Base-by-base conservation (phyloP, 805 yeast species). In the Teunomyces lycoperdinae region DNA sequence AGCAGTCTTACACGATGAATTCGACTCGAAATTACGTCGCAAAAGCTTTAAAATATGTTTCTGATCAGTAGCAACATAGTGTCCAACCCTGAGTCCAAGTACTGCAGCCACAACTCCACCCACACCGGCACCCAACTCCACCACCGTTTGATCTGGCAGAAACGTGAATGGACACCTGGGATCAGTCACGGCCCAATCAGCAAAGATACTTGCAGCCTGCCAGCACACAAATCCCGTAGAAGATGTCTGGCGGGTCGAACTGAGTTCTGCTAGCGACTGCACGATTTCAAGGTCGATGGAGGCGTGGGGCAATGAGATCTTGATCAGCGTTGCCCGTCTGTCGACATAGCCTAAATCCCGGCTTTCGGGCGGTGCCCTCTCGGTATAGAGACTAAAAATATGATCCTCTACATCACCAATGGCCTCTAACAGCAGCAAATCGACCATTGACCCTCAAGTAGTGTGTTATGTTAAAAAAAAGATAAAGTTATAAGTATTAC, bases 151-250 rank as follows among this genome's bases (percentile, higher is more conserved):
- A 14, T 40, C 29, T 11, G 20, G 13, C 28, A 29, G n/a, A 14
- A 38, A 38, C 38, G 44, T 31, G 16, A 72, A 56, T 1, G 74
- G 74, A 39, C 69, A 62, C 27, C 44, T 45, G 0, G 42, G 39
- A 16, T 55, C 58, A 17, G 61, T 54, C n/a, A 73, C 17, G 2
- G 82, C 42, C 89, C 89, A 84, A 38, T 80, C 76, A 1, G 73
- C 72, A 34, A 84, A 65, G 2, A 68, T 57, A 2, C 74, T 70
- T 1, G 82, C 70, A 1, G 80, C 67, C 36, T 68, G 66, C 90
- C 90, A 84, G 34, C 83, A 67, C 3, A 84, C 76, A 50, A 78
- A 85, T 9, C 90, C 90, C 0, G 89, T 83, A 4, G 85, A 76
- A 14, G 77, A 69, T 11, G 64, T 35, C 26, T 68, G 58, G 0